Base-by-base conservation (phyloP, 306 rosid species). In the Morella rubra region DNA sequence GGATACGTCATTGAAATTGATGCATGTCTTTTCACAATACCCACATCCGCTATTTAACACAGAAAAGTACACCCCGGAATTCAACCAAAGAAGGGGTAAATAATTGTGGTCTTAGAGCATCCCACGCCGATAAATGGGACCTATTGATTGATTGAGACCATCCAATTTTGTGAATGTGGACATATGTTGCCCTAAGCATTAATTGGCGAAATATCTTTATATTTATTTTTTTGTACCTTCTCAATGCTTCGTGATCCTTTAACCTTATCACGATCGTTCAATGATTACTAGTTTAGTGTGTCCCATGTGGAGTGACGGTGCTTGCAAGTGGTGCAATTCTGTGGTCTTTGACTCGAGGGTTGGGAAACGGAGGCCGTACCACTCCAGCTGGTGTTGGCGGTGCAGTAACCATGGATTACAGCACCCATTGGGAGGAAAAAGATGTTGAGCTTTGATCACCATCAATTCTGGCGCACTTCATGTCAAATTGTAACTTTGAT, bases 121-220 rank as follows among this genome's bases (percentile, higher is more conserved):
- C 40, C 78, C 71, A 75, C 78, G 72, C 78, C 61, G 78, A 27
- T 14, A 62, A 46, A 47, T 60, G 18, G 9, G 78, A 45, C 78
- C 41, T 4, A 32, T 32, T 2, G 37, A 2, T 27, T 47, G 49
- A 47, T 47, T n/a, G 40, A 11, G 61, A 75, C 71, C 0, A n/a
- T 19, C 15, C 46, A 5, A 5, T 27, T 61, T n/a, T n/a, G n/a
- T n/a, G n/a, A n/a, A n/a, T 7, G 37, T 32, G 37, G 32, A 9
- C 5, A 7, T 13, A 9, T 49, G 64, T 44, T 40, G 68, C 45
- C 55, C 16, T 1, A 32, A 13, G 5, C 16, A 7, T 41, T n/a
- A n/a, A n/a, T 50, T 4, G 52, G 41, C 42, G 41, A 24, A 54
- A 73, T 40, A 55, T 73, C 45, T 73, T 54, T 44, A 20, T 11